Percentiles rank a stretch among this genome's conserved stretches.
Conservation (phyloP, 2,329 filamentous ascomycete genomes). For the Triangularia setosa region DNA sequence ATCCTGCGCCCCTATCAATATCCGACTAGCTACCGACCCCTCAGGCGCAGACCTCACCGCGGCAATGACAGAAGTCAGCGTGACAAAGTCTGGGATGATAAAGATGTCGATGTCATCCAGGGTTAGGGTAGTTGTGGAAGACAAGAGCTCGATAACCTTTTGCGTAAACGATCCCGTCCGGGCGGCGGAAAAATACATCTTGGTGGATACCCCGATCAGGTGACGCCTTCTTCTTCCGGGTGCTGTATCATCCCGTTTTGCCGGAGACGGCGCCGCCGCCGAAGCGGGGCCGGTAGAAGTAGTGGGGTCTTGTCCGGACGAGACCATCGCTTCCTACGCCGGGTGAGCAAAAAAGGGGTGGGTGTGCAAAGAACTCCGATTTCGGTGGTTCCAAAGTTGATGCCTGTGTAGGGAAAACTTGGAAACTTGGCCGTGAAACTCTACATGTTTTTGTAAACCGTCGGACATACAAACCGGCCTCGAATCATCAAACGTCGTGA, state of each 20-base stretch:
- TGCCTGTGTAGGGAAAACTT: no score
- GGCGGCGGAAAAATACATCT: conserved; percentile 73
- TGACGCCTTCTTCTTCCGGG: conserved; percentile 43
- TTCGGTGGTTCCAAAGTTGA: neutral
- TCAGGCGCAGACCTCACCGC: conserved; percentile 35
- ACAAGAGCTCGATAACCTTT: conserved; percentile 30
- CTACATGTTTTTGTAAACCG: no score
- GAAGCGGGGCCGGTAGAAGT: neutral
- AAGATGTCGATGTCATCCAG: conserved; percentile 62
- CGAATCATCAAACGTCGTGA: neutral
- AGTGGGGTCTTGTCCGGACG: neutral
- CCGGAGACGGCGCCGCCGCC: neutral
- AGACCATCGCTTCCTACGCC: no score
- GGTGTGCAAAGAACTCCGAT: no score
- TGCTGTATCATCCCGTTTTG: neutral
- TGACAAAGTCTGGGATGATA: conserved; percentile 73
- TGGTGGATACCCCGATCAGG: conserved; percentile 69
- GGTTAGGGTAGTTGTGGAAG: conserved; percentile 26
- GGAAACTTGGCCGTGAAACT: no score
- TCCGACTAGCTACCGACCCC: conserved; percentile 28
- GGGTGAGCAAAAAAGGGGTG: no score
- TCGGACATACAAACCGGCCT: no score
- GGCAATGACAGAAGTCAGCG: conserved; percentile 51
- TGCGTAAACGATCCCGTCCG: conserved; percentile 56
- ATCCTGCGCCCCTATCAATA: conserved; percentile 73